Evolutionary conservation across 768 basidiomycete species (phyloP).

Genomic region (Tulasnella sp.): DNA sequence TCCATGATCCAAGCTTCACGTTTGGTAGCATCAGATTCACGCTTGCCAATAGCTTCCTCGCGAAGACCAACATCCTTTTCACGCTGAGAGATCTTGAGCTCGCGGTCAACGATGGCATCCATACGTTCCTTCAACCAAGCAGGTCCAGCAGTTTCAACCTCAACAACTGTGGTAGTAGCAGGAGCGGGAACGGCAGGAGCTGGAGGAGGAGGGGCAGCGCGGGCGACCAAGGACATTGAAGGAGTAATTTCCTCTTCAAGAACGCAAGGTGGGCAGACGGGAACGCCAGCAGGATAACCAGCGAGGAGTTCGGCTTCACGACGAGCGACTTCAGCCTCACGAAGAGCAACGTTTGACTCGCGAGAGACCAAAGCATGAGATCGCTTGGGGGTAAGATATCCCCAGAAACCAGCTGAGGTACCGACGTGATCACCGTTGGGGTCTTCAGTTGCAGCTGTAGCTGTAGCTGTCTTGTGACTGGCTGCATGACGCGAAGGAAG

Average conservation of each 20-base stretch:
- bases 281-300: constrained; percentile 59
- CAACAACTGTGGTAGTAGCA: constrained; percentile 25
- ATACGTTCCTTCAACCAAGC: constrained; percentile 68
- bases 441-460: background rate
- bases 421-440: constrained; percentile 17
- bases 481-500: constrained; percentile 62
- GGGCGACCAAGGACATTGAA: constrained; percentile 15
- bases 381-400: constrained; percentile 69
- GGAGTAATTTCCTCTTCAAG: constrained; percentile 28
- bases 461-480: constrained; percentile 66
- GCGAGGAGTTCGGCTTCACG: constrained; percentile 76
- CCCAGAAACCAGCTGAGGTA: constrained; percentile 43
- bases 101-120: constrained; percentile 73
- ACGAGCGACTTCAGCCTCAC: constrained; percentile 79
- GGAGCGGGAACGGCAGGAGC: constrained; percentile 18
- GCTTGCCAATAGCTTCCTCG: constrained; percentile 71
- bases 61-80: constrained; percentile 78
- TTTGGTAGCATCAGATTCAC: constrained; percentile 76
- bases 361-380: constrained; percentile 67
- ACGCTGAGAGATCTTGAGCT: constrained; percentile 71
- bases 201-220: constrained; percentile 31
- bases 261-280: constrained; percentile 17
- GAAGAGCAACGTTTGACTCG: constrained; percentile 63
- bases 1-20: constrained; percentile 91
- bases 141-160: constrained; percentile 50